Conservation (phyloP, 345 rosid genomes). For the Eucalyptus paniculata region DNA sequence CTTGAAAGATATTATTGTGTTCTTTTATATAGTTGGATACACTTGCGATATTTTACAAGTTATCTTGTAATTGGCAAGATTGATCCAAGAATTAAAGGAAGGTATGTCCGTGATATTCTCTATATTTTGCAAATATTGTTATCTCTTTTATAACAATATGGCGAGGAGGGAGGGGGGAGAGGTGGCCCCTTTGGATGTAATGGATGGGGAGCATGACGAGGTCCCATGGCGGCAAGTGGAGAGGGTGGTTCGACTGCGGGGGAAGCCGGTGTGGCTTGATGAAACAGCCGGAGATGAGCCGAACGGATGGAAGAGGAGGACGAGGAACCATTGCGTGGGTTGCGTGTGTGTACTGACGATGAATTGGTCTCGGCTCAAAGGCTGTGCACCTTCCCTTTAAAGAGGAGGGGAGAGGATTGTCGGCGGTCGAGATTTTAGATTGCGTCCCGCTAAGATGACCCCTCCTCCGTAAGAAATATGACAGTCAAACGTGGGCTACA, state of each 20-base stretch:
- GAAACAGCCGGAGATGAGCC: constrained; percentile 33
- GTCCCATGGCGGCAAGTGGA: constrained; percentile 59
- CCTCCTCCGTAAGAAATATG: background rate
- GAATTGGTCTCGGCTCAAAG: background rate
- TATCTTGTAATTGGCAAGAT: too few relatives aligned
- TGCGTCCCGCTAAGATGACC: background rate
- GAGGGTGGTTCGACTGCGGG: constrained; percentile 31
- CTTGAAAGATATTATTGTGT: too few relatives aligned
- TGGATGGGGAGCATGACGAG: constrained; percentile 54
- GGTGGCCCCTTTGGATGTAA: constrained; percentile 58
- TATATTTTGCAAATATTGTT: too few relatives aligned
- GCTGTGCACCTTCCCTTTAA: background rate
- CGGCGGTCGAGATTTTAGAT: background rate
- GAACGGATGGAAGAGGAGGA: background rate
- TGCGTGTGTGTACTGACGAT: background rate
- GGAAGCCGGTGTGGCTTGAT: constrained; percentile 24
- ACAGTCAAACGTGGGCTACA: background rate
- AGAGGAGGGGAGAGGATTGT: background rate
- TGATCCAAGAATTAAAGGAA: too few relatives aligned
- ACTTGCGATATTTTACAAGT: too few relatives aligned
- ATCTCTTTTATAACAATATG: too few relatives aligned
- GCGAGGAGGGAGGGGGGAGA: constrained; percentile 33
- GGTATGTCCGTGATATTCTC: too few relatives aligned
- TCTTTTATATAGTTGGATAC: too few relatives aligned
- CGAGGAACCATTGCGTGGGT: background rate